phyloP scores from a whole-genome alignment of 805 yeast species.

The Saturnispora besseyi region DNA sequence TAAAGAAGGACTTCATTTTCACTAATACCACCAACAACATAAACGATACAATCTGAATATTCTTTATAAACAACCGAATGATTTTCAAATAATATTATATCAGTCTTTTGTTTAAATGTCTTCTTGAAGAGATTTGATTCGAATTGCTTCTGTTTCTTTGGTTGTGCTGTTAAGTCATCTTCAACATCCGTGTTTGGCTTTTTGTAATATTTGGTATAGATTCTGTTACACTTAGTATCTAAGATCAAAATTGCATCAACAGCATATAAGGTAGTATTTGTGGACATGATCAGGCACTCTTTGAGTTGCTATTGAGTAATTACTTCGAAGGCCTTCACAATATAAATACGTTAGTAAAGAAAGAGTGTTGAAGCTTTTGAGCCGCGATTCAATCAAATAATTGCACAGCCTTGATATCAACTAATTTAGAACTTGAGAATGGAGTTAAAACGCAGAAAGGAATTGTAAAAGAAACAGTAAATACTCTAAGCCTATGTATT shows the following conservation, averaged over 20 bases:
- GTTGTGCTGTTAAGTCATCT: slow-evolving; percentile 23
- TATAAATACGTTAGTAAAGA: not conserved
- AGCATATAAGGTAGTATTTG: slow-evolving; percentile 57
- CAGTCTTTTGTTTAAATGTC: slow-evolving; percentile 74
- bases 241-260: slow-evolving; percentile 73
- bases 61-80: slow-evolving; percentile 83
- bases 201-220: slow-evolving; percentile 77
- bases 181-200: slow-evolving; percentile 44
- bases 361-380: not conserved
- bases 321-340: not conserved
- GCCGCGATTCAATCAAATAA: not conserved
- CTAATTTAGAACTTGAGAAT: too few species aligned
- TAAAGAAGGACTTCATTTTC: slow-evolving; percentile 82
- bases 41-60: slow-evolving; percentile 62
- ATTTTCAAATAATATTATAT: slow-evolving; percentile 70
- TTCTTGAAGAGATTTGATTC: slow-evolving; percentile 65
- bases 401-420: too few species aligned
- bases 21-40: slow-evolving; percentile 61
- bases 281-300: slow-evolving; percentile 13
- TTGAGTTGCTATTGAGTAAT: not conserved
- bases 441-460: too few species aligned
- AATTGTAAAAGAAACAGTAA: too few species aligned
- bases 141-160: slow-evolving; percentile 63
- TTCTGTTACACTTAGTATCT: slow-evolving; percentile 71
- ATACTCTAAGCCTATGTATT: too few species aligned